Percentiles rank a stretch among this genome's conserved stretches.
These are phyloP conservation scores for Chalciporus pseudorubinellus DNA, from an alignment of 768 basidiomycete genomes.

Conservation along the genomic window DNA sequence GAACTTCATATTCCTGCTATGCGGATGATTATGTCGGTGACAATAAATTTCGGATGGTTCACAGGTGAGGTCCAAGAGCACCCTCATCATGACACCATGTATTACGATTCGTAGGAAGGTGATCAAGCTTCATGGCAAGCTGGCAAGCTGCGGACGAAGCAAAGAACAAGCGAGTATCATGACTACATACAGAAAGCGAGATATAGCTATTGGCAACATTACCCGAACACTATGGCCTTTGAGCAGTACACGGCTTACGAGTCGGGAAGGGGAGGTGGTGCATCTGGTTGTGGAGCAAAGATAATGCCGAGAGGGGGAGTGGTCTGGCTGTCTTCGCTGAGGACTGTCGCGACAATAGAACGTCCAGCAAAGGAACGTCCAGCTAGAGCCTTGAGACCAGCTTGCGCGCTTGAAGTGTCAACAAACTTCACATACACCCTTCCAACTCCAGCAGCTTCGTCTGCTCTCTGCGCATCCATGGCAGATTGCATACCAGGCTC, in stretches of 20 bases:
- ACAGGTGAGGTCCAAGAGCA: background rate
- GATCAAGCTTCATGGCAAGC: background rate
- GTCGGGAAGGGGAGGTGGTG: conserved; percentile 70
- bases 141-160: background rate
- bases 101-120: no score
- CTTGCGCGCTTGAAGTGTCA: conserved; percentile 56
- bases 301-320: conserved; percentile 80
- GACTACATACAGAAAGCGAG: conserved; percentile 22
- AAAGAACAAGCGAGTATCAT: conserved; percentile 7
- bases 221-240: conserved; percentile 6
- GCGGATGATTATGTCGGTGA: no score
- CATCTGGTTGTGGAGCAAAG: conserved; percentile 82
- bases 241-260: conserved; percentile 15
- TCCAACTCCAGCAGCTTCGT: conserved; percentile 92
- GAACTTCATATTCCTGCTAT: no score
- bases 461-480: conserved; percentile 66
- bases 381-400: conserved; percentile 82
- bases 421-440: conserved; percentile 91
- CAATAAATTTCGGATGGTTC: no score
- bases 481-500: conserved; percentile 58
- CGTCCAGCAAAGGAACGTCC: conserved; percentile 86
- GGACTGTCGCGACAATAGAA: conserved; percentile 81
- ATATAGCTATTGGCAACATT: conserved; percentile 16
- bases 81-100: background rate
- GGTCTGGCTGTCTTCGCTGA: conserved; percentile 81